Base-by-base conservation (phyloP, 2,329 filamentous ascomycete genomes). In the Peltaster fructicola region DNA sequence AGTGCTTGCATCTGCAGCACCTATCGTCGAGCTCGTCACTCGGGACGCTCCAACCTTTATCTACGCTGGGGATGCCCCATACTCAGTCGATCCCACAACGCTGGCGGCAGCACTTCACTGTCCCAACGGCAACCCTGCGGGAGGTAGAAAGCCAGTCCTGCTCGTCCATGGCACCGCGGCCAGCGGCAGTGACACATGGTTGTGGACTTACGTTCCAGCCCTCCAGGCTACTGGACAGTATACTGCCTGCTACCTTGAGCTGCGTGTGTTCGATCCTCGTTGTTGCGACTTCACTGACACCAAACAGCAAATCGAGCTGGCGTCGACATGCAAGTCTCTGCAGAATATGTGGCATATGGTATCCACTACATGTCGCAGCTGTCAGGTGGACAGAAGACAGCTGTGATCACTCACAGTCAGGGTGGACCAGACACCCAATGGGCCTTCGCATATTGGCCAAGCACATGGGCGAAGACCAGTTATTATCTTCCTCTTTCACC, bases 261-360 rank as follows among this genome's bases (percentile, higher is more conserved):
- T 44, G 3, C 43, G 40, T 41, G 30, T 20, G 40, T 26, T 10
- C 8, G 10, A 11, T 12, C 3, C 3, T 6, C 15, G 4, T 6
- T 8, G 13, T n/a, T 11, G 8, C 8, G 3, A 6, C 5, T 23
- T 14, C 11, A 16, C 19, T 20, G 10, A 25, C 12, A 14, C 15
- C 14, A 14, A 12, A 20, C 15, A 43, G 38, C 41, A 8, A 34
- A 37, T 15, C 33, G 39, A 5, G 35, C 37, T 7, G 43, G 45
- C 39, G 39, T 38, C 18, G 42, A 46, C 29, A 46, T 46, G 43
- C 43, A 46, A 28, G 23, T 45, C 23, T 38, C 35, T 13, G 32
- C 39, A 16, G 40, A 46, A 29, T 45, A 45, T 23, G 36, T 45
- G 7, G 43, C 43, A 5, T 45, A 46, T 29, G 37, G 30, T 22